Evolutionary conservation across 2,329 filamentous ascomycete genomes (phyloP).

Genomic region (Dryadomyces quercus-mongolicae): DNA sequence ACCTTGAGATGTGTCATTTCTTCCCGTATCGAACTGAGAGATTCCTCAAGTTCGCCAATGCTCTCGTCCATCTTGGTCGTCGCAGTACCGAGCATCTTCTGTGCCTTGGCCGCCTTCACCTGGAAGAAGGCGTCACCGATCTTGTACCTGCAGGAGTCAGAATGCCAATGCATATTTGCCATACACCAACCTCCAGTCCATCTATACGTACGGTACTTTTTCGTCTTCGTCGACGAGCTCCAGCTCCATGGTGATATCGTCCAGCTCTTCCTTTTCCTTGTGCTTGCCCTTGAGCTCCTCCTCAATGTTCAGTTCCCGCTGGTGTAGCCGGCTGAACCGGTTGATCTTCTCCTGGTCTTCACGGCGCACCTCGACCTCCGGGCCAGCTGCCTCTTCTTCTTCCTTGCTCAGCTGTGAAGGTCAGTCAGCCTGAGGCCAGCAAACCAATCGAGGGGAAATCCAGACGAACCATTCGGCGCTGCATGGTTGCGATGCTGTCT

Average conservation of each 20-base stretch:
- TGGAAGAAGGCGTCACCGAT: slow-evolving; percentile 94
- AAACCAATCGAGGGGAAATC: background rate
- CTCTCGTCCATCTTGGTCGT: slow-evolving; percentile 66
- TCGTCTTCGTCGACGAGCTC: slow-evolving; percentile 69
- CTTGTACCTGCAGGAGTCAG: slow-evolving; percentile 58
- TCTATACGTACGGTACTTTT: slow-evolving; percentile 61
- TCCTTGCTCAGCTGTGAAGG: slow-evolving; percentile 70
- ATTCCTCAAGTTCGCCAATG: slow-evolving; percentile 64
- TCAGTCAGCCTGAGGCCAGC: background rate
- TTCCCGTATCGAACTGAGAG: slow-evolving; percentile 60
- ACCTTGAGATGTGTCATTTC: slow-evolving; percentile 89
- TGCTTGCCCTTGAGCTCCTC: slow-evolving; percentile 72
- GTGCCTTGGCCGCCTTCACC: slow-evolving; percentile 70
- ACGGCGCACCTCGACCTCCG: slow-evolving; percentile 86
- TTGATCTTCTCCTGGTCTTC: slow-evolving; percentile 99
- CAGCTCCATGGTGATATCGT: slow-evolving; percentile 81
- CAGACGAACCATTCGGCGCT: slow-evolving; percentile 45
- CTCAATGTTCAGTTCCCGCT: slow-evolving; percentile 66
- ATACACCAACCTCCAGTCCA: too few species aligned
- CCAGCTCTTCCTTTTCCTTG: slow-evolving; percentile 98
- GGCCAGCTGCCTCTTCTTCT: slow-evolving; percentile 61
- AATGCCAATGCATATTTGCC: too few species aligned
- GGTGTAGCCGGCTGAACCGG: slow-evolving; percentile 87
- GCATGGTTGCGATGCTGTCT: slow-evolving; percentile 27
- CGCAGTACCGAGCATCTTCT: slow-evolving; percentile 66